phyloP scores from a whole-genome alignment of 139 green algal species.

The Chlamydomonas schloesseri region DNA sequence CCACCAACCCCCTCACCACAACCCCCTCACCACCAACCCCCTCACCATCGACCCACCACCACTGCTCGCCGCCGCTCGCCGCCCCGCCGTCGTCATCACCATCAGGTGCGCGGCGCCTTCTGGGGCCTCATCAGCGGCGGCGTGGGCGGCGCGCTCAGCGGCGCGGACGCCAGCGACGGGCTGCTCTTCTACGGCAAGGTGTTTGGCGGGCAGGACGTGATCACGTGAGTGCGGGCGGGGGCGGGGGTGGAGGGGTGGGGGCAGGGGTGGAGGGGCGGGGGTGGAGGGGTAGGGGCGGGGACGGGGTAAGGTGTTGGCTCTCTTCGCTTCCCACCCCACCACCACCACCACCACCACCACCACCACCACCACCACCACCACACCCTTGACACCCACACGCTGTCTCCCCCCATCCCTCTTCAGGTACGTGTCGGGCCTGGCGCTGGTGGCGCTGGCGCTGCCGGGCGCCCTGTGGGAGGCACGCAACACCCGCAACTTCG shows the following conservation, averaged over 20 bases:
- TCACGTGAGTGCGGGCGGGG: constrained; percentile 1
- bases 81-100: too few species aligned
- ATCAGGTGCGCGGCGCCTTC: constrained; percentile 5
- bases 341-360: too few species aligned
- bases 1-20: too few species aligned
- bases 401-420: too few species aligned
- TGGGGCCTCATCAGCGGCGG: constrained; percentile 19
- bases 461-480: constrained; percentile 33
- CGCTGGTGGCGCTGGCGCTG: constrained; percentile 12
- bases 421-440: constrained; percentile 27
- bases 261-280: not conserved
- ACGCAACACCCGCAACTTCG: constrained; percentile 17
- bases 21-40: too few species aligned
- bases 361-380: too few species aligned
- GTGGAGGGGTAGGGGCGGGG: not conserved
- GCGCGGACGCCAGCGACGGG: constrained; percentile 21
- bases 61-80: not conserved
- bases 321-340: too few species aligned
- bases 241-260: not conserved
- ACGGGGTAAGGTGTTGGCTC: not conserved
- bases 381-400: too few species aligned
- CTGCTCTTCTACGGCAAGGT: constrained; percentile 33
- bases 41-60: too few species aligned
- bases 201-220: not conserved
- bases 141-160: not conserved